Percentiles rank a stretch among this genome's conserved stretches.
phyloP scores from a whole-genome alignment of 1,284 basidiomycete species.

The Sparassis latifolia region DNA sequence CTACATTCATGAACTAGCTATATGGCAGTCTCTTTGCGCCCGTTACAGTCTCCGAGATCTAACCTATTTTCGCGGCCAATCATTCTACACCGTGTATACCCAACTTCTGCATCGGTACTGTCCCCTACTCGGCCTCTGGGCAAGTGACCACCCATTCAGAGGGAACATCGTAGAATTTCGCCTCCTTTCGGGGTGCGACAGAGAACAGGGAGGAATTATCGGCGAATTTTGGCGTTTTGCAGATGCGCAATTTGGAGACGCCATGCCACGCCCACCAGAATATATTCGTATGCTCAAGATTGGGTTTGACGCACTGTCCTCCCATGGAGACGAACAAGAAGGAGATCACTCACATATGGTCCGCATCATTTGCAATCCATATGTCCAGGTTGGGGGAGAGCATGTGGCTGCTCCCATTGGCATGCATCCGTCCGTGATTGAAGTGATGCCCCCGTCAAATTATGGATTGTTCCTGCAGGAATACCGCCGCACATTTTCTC shows the following conservation, averaged over 20 bases:
- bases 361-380: slow-evolving; percentile 4
- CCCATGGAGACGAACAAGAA: neutral
- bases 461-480: slow-evolving; percentile 14
- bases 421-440: slow-evolving; percentile 9
- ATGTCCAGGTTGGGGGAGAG: neutral
- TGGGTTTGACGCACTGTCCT: slow-evolving; percentile 8
- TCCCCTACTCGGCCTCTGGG: slow-evolving; percentile 20
- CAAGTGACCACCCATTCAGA: slow-evolving; percentile 17
- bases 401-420: neutral
- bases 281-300: slow-evolving; percentile 16
- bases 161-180: slow-evolving; percentile 20
- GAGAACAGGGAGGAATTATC: slow-evolving; percentile 18
- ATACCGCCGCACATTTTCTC: slow-evolving; percentile 13
- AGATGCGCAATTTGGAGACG: neutral
- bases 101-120: slow-evolving; percentile 18
- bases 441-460: slow-evolving; percentile 5
- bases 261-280: slow-evolving; percentile 5
- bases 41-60: slow-evolving; percentile 14
- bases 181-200: slow-evolving; percentile 10
- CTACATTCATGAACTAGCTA: slow-evolving; percentile 11
- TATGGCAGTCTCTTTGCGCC: slow-evolving; percentile 16
- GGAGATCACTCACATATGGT: neutral
- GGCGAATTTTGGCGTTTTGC: slow-evolving; percentile 18
- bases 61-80: slow-evolving; percentile 8
- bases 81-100: slow-evolving; percentile 16